Base-by-base conservation (phyloP, 2,329 filamentous ascomycete species). In the Fusarium compactum region DNA sequence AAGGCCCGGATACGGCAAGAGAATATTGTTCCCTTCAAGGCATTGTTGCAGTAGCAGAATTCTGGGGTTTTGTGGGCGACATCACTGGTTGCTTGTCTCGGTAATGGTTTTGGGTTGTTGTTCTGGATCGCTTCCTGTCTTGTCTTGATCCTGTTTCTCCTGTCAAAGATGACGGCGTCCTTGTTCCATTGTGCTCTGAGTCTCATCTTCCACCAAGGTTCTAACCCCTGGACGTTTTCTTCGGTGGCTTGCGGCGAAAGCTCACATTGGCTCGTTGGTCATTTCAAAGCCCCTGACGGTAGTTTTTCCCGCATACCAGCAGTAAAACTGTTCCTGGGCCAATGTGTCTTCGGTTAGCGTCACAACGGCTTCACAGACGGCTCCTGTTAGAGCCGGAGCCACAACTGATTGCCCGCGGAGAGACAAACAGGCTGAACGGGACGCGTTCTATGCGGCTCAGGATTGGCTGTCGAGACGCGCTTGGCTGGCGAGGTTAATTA, bases 321-420 rank as follows among this genome's bases (percentile, higher is more conserved):
- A 38, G n/a, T 55, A 24, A 46, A 46, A 65, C 62, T 56, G 73
- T 75, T 72, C 66, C 69, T 67, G 65, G 73, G 64, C 71, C 73
- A 75, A 74, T 75, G 51, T 61, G 60, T 54, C 62, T 62, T 51
- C 15, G 48, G 63, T 62, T 74, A 73, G 73, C 70, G 62, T 62
- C 40, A 40, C 43, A 20, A 45, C 55, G 27, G 57, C 58, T 38
- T 53, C 61, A 41, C 46, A 50, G 58, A 58, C 56, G 47, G 62
- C 43, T 61, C 62, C 40, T 57, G 46, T 58, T 60, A 44, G 53
- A 45, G 29, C 48, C 38, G 40, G 65, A 68, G 72, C 72, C 72
- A 74, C 72, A 74, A 70, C 72, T 74, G 70, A 71, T 34, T 58
- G 62, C 30, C 29, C 38, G 46, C 24, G 30, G 29, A 57, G 48